A percentile compares a stretch with the other conserved stretches of the same genome.
These are phyloP conservation scores for Xylaria sp. DNA, from an alignment of 2,329 filamentous ascomycete species.

Conservation along the genomic window DNA sequence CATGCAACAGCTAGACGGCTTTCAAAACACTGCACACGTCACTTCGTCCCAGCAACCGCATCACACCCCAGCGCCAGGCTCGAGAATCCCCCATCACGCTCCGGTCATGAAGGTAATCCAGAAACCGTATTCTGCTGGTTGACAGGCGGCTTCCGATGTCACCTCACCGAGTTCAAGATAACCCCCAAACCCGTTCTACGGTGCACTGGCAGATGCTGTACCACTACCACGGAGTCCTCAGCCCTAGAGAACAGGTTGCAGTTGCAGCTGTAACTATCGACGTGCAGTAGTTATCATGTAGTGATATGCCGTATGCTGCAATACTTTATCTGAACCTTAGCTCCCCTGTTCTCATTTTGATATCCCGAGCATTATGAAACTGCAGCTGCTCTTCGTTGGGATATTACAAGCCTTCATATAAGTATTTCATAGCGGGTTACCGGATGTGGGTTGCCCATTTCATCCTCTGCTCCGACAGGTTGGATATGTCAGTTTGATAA, in stretches of 20 bases:
- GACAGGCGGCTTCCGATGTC: background rate
- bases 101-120: background rate
- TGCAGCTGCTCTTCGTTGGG: constrained; percentile 1
- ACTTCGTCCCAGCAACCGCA: constrained; percentile 12
- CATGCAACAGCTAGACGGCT: background rate
- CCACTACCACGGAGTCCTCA: background rate
- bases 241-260: constrained; percentile 20
- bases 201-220: background rate
- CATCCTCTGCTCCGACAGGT: background rate
- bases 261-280: background rate
- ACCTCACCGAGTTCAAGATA: background rate
- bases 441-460: constrained; percentile 6
- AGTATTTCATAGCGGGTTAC: background rate
- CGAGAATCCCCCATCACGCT: background rate
- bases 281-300: background rate
- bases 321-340: constrained; percentile 5
- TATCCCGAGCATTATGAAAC: constrained; percentile 10
- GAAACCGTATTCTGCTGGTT: background rate
- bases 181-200: background rate
- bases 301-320: background rate
- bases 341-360: constrained; percentile 12
- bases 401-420: constrained; percentile 12
- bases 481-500: constrained; percentile 1
- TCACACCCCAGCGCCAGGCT: background rate
- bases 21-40: constrained; percentile 34